Base-by-base conservation (phyloP, 106 monocot genomes). In the Phalaenopsis aphrodite region DNA sequence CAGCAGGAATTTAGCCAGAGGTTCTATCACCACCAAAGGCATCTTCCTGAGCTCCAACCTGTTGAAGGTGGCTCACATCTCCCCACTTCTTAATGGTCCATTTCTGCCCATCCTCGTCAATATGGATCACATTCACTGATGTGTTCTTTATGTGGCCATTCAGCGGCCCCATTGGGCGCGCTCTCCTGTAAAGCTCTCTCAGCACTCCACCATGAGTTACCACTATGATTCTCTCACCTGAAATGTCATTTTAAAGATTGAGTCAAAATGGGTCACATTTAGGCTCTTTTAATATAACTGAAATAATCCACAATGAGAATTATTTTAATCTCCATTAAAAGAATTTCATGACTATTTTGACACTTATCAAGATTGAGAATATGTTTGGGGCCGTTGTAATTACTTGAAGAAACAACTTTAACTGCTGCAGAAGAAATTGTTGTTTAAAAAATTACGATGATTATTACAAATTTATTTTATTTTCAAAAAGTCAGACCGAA, bases 131-230 rank as follows among this genome's bases (percentile, higher is more conserved):
- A 41, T 81, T 95, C 7, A 99, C 83, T 4, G 95, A 86, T 16
- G 95, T 86, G 69, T 99, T 99, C 58, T 86, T 79, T 75, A 94
- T 73, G 77, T 78, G 92, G 16, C 81, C 78, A 2, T 80, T 55
- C 5, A 77, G 82, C 23, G 84, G 75, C 56, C 16, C 66, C 7
- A 57, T 56, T 56, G 91, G 84, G 15, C 77, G 45, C n/a, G 89
- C 93, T 36, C 81, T 81, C 79, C 79, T 83, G 84, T 93, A 86
- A 4, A 95, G 78, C 80, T 99, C 93, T 85, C 93, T 88, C 57
- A 95, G 30, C 24, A 85, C 72, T 5, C 95, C 99, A 37, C 99
- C 99, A 76, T 99, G 95, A 21, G 87, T 88, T 18, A 95, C 91
- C 5, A 86, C 84, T 19, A 99, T 82, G 18, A 91, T 89, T 77